phyloP scores from a whole-genome alignment of 2,329 filamentous ascomycete genomes.

The Fusarium tricinctum region DNA sequence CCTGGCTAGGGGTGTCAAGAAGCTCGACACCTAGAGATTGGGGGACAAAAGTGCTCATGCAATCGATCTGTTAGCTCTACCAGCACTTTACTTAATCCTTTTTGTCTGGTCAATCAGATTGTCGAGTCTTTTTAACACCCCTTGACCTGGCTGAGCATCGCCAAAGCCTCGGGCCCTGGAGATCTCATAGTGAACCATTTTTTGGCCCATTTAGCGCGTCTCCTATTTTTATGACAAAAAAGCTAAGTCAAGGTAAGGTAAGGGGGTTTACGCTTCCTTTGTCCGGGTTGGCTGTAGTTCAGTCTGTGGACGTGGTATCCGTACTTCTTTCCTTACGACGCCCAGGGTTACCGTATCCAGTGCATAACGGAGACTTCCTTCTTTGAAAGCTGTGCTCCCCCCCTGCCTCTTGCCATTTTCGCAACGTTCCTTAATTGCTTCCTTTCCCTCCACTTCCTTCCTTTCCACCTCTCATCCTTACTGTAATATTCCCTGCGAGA shows the following conservation, averaged over 20 bases:
- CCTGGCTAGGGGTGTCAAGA: too few species aligned
- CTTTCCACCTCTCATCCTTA: neutral
- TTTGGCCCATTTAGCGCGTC: neutral
- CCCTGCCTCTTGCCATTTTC: conserved; percentile 27
- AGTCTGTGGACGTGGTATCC: conserved; percentile 5
- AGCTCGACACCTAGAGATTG: too few species aligned
- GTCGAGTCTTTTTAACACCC: too few species aligned
- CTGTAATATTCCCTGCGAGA: neutral
- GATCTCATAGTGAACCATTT: neutral
- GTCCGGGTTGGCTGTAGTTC: neutral
- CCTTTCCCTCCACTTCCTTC: neutral
- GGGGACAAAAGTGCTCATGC: too few species aligned
- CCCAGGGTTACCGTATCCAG: conserved; percentile 30
- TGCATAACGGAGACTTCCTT: conserved; percentile 38
- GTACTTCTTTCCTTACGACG: conserved; percentile 17
- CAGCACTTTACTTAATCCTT: too few species aligned
- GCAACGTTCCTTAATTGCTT: neutral
- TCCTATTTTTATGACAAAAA: conserved; percentile 34
- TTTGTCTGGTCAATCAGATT: too few species aligned
- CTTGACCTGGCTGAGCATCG: conserved; percentile 17
- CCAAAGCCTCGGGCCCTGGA: neutral
- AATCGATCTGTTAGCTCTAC: too few species aligned
- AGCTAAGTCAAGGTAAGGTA: conserved; percentile 10
- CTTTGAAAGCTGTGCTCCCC: conserved; percentile 31
- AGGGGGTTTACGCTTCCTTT: conserved; percentile 22